Evolutionary conservation across 208 protist species (phyloP).

Genomic region (Trypanosoma lewisi): DNA sequence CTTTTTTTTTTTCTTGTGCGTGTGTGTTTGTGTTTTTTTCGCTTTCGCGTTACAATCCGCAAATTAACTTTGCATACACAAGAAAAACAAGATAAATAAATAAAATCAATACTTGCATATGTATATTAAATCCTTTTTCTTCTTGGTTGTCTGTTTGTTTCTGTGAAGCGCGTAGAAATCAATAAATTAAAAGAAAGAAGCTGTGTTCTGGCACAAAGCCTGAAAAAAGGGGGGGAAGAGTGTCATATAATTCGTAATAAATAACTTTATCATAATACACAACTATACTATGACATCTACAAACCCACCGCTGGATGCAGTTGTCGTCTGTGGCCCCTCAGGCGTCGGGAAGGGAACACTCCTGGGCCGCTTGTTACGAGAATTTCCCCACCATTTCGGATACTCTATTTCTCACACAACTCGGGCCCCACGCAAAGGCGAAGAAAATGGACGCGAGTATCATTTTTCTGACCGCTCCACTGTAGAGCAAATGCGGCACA

Average conservation of each 20-base stretch:
- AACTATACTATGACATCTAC: no score
- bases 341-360: conserved; percentile 94
- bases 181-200: no score
- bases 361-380: conserved; percentile 70
- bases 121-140: no score
- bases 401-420: conserved; percentile 94
- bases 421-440: conserved; percentile 75
- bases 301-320: conserved; percentile 52
- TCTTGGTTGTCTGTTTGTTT: no score
- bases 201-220: no score
- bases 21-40: neutral
- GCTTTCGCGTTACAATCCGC: neutral
- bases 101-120: neutral
- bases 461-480: conserved; percentile 76
- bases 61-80: neutral
- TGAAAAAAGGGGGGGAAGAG: no score
- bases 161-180: no score
- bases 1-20: conserved; percentile 14
- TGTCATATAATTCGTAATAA: no score
- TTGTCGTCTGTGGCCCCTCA: conserved; percentile 90
- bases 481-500: conserved; percentile 64
- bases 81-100: neutral
- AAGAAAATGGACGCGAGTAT: conserved; percentile 91
- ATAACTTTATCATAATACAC: no score
- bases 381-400: conserved; percentile 73